Percentiles rank a stretch among this genome's conserved stretches.
Evolutionary conservation across 2,329 filamentous ascomycete species (phyloP).

Genomic region (Aspergillus spinulosporus): DNA sequence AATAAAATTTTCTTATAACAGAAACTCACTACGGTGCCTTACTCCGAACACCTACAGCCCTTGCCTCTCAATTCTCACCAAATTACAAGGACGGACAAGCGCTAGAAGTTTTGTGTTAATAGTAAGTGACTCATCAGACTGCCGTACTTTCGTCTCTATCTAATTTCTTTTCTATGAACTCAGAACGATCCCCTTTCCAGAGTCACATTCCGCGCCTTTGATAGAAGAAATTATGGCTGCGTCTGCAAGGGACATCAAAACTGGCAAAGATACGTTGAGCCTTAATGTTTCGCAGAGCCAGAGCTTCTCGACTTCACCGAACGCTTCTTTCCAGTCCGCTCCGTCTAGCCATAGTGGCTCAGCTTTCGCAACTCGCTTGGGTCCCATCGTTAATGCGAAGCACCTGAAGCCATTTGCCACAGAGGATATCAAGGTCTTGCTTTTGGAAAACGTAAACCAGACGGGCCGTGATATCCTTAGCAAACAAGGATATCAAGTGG

Average conservation of each 20-base stretch:
- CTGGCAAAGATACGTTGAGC: conserved; percentile 26
- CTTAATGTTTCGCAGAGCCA: conserved; percentile 57
- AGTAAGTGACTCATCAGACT: background rate
- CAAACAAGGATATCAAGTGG: conserved; percentile 92
- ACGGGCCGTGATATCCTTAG: conserved; percentile 80
- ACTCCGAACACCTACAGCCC: background rate
- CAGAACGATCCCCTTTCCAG: conserved; percentile 8
- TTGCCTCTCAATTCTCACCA: background rate
- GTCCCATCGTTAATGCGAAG: conserved; percentile 58
- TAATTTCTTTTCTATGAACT: background rate
- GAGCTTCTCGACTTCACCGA: conserved; percentile 69
- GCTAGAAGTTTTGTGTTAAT: no score
- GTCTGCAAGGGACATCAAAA: conserved; percentile 38
- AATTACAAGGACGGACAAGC: background rate
- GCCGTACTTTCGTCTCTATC: no score
- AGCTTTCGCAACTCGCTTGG: conserved; percentile 43
- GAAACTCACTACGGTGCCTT: background rate
- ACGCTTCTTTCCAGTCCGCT: conserved; percentile 72
- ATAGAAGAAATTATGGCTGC: conserved; percentile 13
- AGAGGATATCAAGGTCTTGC: conserved; percentile 91
- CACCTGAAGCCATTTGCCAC: conserved; percentile 93
- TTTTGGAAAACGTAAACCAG: conserved; percentile 94
- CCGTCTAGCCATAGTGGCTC: conserved; percentile 61
- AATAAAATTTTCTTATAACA: conserved; percentile 8
- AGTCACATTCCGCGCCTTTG: background rate